Evolutionary conservation across 306 rosid species (phyloP), one percentile per base, ranked within the genome.

Genomic region (Rosa chinensis): DNA sequence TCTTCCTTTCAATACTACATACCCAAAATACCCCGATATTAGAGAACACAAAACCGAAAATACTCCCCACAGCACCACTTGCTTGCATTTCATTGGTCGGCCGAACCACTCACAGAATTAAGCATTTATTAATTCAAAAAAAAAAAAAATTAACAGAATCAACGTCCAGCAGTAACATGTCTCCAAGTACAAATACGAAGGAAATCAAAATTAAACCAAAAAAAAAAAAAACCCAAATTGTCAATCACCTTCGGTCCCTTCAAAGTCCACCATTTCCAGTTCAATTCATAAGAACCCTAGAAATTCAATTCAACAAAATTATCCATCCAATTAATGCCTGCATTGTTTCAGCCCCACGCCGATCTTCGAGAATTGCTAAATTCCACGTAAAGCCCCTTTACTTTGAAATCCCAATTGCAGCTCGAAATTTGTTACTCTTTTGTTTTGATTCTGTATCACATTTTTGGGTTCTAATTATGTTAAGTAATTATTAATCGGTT

Each of bases 311-410:
- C 69, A 17, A 5, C 59, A 76, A 45, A 47, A 25, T 28, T 18
- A 12, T 14, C 20, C 42, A 18, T 6, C 49, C 50, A 49, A 59
- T 32, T 16, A 6, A 49, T 71, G 82, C 84, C 23, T 68, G 53
- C 53, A 63, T 72, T 84, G 64, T 39, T 72, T 55, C 75, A 63
- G 43, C 37, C 35, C 74, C 78, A 76, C 23, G 58, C 45, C 58
- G 79, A 67, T 84, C 71, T 73, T 72, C 70, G 13, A 18, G 25
- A 37, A 64, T 64, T 71, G 75, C 81, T 79, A 39, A 72, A 39
- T 64, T 7, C 37, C 76, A 8, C 79, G 87, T 80, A 52, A 52
- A 79, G 52, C 42, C 28, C 13, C 61, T 8, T 8, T 1, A 44
- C 21, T 35, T 45, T 28, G 12, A 66, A 14, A 45, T 25, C 47